Conservation (phyloP, 2,329 filamentous ascomycete species). For the Phialophora chinensis region DNA sequence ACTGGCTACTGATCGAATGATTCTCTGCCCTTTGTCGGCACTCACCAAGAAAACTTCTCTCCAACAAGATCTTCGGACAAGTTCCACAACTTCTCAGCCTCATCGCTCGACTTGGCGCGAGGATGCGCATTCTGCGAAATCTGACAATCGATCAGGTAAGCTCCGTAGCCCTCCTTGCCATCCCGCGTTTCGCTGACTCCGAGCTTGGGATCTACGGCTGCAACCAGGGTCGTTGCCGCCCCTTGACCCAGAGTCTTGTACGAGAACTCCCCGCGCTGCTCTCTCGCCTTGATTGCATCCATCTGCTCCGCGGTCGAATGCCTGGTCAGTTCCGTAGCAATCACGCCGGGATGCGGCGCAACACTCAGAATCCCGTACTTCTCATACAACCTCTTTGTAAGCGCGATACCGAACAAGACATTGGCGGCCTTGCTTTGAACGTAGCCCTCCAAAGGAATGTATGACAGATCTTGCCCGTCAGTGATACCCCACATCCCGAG, state of each 20-base stretch:
- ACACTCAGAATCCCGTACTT: slow-evolving; percentile 47
- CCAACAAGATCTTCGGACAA: slow-evolving; percentile 50
- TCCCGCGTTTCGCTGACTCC: slow-evolving; percentile 39
- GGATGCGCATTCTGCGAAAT: slow-evolving; percentile 41
- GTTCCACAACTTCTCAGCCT: slow-evolving; percentile 48
- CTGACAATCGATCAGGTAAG: slow-evolving; percentile 48
- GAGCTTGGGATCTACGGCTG: slow-evolving; percentile 49
- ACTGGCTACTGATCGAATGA: too few species aligned
- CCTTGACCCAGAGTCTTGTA: slow-evolving; percentile 47
- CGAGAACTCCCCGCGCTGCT: slow-evolving; percentile 35
- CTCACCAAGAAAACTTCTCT: slow-evolving; percentile 43
- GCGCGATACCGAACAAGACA: slow-evolving; percentile 51
- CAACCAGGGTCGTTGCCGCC: slow-evolving; percentile 50
- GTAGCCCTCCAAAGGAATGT: slow-evolving; percentile 49
- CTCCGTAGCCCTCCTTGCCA: slow-evolving; percentile 24
- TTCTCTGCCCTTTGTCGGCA: neutral
- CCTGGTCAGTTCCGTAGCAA: slow-evolving; percentile 19
- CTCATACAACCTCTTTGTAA: slow-evolving; percentile 41
- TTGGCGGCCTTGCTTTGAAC: slow-evolving; percentile 56
- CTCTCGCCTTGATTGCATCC: slow-evolving; percentile 7
- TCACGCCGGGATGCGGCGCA: slow-evolving; percentile 49
- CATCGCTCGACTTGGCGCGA: slow-evolving; percentile 45
- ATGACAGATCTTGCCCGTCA: slow-evolving; percentile 38
- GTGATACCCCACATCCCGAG: slow-evolving; percentile 15
- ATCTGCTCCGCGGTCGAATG: slow-evolving; percentile 40